Conservation (phyloP, 768 basidiomycete species). For the Tricholoma hemisulphureum region DNA sequence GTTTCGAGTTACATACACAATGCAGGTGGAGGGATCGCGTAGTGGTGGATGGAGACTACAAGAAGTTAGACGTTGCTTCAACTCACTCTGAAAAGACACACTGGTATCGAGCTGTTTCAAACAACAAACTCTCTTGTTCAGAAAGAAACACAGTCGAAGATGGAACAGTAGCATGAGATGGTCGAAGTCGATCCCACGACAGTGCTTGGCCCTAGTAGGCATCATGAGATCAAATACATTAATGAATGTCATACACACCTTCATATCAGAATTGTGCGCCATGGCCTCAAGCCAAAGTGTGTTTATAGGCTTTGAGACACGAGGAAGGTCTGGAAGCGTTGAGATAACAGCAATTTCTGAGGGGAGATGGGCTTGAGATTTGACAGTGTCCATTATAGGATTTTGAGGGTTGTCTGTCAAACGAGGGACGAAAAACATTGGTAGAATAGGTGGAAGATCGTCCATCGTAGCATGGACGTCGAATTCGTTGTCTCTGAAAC, state of each 20-base stretch:
- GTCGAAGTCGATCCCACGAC: constrained; percentile 64
- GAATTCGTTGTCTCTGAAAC: too few relatives aligned
- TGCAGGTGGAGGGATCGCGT: constrained; percentile 33
- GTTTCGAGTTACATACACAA: constrained; percentile 44
- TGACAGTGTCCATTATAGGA: constrained; percentile 65
- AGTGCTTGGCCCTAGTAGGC: constrained; percentile 46
- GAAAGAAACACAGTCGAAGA: constrained; percentile 60
- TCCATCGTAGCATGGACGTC: constrained; percentile 16
- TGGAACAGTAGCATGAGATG: constrained; percentile 28
- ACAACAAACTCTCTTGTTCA: constrained; percentile 56
- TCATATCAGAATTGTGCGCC: constrained; percentile 21
- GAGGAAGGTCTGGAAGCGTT: constrained; percentile 5
- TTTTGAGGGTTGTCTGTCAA: constrained; percentile 74
- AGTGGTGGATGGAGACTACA: constrained; percentile 50
- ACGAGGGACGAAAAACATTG: constrained; percentile 61
- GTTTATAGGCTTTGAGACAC: neutral
- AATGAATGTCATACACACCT: constrained; percentile 12
- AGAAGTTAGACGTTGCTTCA: constrained; percentile 1
- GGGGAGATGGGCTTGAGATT: constrained; percentile 26
- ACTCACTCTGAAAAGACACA: constrained; percentile 32
- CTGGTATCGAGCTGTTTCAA: constrained; percentile 60
- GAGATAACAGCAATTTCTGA: constrained; percentile 30
- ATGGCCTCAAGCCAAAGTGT: constrained; percentile 21
- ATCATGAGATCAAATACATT: neutral
- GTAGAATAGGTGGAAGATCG: constrained; percentile 39